Evolutionary conservation across 768 basidiomycete species (phyloP).

Genomic region (Cystobasidium ongulense): DNA sequence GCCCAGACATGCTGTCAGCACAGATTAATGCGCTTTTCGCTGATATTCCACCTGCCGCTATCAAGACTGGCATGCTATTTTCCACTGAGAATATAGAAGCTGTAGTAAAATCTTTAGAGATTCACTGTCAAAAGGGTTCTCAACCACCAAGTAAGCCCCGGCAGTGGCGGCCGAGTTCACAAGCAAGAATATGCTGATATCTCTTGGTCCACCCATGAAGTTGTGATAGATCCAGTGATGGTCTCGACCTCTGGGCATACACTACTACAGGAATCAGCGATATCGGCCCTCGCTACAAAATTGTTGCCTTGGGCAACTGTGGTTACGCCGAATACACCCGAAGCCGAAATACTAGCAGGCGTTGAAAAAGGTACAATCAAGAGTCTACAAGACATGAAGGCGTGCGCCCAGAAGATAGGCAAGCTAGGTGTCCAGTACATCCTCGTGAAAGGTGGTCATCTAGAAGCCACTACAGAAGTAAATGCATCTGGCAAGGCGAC

Average conservation of each 20-base stretch:
- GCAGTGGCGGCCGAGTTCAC: not conserved
- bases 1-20: constrained; percentile 61
- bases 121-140: constrained; percentile 44
- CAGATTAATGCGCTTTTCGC: constrained; percentile 66
- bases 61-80: constrained; percentile 88
- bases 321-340: constrained; percentile 76
- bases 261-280: constrained; percentile 61
- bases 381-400: constrained; percentile 52
- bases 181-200: not conserved
- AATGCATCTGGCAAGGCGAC: constrained; percentile 41
- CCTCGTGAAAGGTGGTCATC: constrained; percentile 78
- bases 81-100: constrained; percentile 53
- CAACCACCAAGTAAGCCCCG: constrained; percentile 43
- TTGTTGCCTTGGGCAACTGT: constrained; percentile 64
- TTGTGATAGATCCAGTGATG: constrained; percentile 82
- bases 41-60: constrained; percentile 62
- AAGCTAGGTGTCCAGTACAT: constrained; percentile 54
- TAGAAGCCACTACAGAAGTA: constrained; percentile 47
- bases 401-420: constrained; percentile 53
- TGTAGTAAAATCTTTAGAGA: constrained; percentile 53
- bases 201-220: constrained; percentile 8
- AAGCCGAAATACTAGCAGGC: constrained; percentile 63
- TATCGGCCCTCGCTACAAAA: constrained; percentile 55
- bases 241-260: constrained; percentile 82
- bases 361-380: constrained; percentile 23